Percentiles rank a stretch among this genome's conserved stretches.
phyloP scores from a whole-genome alignment of 2,329 filamentous ascomycete genomes.

The Rutstroemia sp. region DNA sequence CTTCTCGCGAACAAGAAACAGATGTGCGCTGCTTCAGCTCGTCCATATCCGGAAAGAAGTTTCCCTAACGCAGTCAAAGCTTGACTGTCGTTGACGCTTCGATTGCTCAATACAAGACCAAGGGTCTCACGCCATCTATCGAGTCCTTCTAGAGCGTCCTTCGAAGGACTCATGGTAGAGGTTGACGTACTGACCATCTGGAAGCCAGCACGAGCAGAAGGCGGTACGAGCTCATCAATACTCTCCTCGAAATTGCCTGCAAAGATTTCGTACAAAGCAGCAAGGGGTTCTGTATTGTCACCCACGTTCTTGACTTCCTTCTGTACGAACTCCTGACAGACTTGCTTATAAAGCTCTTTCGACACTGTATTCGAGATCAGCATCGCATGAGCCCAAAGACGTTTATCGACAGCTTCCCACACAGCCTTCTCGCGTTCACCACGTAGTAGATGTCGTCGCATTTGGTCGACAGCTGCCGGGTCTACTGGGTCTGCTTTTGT shows the following conservation, averaged over 20 bases:
- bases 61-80: conserved; percentile 75
- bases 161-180: conserved; percentile 46
- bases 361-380: conserved; percentile 74
- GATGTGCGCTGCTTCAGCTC: conserved; percentile 85
- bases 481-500: conserved; percentile 62
- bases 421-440: conserved; percentile 88
- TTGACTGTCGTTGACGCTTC: conserved; percentile 69
- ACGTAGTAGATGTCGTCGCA: conserved; percentile 65
- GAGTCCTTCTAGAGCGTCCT: conserved; percentile 73
- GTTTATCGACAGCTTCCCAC: conserved; percentile 87
- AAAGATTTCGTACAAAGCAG: conserved; percentile 86
- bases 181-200: conserved; percentile 78
- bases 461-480: conserved; percentile 57
- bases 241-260: conserved; percentile 93
- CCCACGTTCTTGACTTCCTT: conserved; percentile 84
- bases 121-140: conserved; percentile 94
- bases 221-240: conserved; percentile 89
- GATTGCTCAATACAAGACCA: conserved; percentile 77
- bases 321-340: conserved; percentile 89
- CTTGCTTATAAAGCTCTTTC: conserved; percentile 80
- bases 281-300: conserved; percentile 77
- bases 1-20: conserved; percentile 83
- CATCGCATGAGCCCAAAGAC: conserved; percentile 94
- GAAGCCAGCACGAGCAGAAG: conserved; percentile 83
- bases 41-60: conserved; percentile 75